phyloP scores from a whole-genome alignment of 306 rosid genomes.

The Castanea crenata region DNA sequence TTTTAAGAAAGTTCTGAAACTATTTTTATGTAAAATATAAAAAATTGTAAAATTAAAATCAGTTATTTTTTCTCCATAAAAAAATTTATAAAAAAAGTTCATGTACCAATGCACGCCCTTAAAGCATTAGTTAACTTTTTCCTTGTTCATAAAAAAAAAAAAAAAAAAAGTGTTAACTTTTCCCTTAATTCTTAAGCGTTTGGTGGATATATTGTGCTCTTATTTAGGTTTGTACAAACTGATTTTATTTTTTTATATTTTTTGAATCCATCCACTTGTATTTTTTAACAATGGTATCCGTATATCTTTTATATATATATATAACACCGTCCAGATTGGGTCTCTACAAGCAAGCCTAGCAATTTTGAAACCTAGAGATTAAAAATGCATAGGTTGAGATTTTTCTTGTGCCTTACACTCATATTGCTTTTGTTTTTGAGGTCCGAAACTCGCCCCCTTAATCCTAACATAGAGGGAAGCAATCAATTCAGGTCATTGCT shows the following conservation, averaged over 20 bases:
- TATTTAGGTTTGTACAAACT: background rate
- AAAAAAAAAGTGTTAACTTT: no score
- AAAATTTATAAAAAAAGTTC: no score
- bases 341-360: background rate
- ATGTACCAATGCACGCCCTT: no score
- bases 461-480: background rate
- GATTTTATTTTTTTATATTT: background rate
- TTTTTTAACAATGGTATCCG: background rate
- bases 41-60: no score
- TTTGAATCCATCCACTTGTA: background rate
- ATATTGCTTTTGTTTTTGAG: conserved; percentile 16
- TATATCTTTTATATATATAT: background rate
- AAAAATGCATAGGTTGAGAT: conserved; percentile 3
- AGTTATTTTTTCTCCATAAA: no score
- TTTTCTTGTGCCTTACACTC: background rate
- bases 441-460: conserved; percentile 17
- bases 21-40: no score
- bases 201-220: background rate
- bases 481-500: background rate
- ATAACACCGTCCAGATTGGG: background rate
- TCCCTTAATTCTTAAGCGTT: background rate
- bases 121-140: no score
- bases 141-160: no score
- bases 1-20: no score
- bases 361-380: background rate